Evolutionary conservation across 345 rosid genomes (phyloP).

Genomic region (Crucihimalaya himalaica): DNA sequence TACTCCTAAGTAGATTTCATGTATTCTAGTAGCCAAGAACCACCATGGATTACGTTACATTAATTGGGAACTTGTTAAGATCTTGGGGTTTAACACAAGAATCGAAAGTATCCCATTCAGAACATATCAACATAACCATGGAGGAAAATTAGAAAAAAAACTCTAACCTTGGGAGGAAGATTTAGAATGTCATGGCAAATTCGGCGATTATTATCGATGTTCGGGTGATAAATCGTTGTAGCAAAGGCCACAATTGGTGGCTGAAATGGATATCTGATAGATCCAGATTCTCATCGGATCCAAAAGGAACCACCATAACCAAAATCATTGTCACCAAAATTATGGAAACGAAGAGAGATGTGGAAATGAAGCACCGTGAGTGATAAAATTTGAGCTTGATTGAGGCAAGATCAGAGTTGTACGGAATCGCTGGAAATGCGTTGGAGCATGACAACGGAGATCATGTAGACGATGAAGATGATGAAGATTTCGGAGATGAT

Average conservation of each 20-base stretch:
- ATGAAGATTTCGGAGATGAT: no score
- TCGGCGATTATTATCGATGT: slow-evolving; percentile 79
- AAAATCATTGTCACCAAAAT: background rate
- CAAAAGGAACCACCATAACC: background rate
- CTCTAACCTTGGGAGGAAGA: slow-evolving; percentile 79
- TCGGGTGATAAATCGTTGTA: slow-evolving; percentile 82
- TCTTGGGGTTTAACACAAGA: no score
- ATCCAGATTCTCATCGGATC: background rate
- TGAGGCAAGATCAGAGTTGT: no score
- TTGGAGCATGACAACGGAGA: no score
- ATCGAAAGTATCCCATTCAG: no score
- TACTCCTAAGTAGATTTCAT: background rate
- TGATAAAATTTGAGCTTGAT: no score
- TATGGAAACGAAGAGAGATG: slow-evolving; percentile 49
- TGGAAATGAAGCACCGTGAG: slow-evolving; percentile 70
- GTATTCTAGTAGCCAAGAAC: background rate
- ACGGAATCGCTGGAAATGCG: no score
- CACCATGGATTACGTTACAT: no score
- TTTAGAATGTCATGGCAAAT: slow-evolving; percentile 90
- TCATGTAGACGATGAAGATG: no score
- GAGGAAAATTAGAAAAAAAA: background rate
- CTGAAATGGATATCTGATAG: slow-evolving; percentile 79
- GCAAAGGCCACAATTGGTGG: slow-evolving; percentile 74
- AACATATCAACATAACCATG: background rate
- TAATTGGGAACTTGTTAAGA: no score